Conservation (phyloP, 1,284 basidiomycete genomes). For the Pterula multifida region DNA sequence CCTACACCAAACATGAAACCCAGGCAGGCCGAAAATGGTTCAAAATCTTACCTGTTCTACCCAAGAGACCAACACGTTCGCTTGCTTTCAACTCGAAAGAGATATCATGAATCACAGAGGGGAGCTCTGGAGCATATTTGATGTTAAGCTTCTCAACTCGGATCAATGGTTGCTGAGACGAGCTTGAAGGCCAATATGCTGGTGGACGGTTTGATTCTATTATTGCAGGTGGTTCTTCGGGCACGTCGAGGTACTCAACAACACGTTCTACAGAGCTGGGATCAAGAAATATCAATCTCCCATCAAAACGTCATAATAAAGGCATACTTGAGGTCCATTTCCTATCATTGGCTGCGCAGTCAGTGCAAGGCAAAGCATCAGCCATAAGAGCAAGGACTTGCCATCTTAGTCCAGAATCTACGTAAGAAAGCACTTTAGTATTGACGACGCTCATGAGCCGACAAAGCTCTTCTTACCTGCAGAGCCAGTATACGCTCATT, state of each 20-base stretch:
- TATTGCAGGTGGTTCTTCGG: slow-evolving; percentile 69
- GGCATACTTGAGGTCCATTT: slow-evolving; percentile 1
- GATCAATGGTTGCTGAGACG: slow-evolving; percentile 29
- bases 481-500: slow-evolving; percentile 5
- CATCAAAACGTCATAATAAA: not conserved
- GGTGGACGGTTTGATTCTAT: slow-evolving; percentile 45
- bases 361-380: not conserved
- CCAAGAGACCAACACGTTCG: slow-evolving; percentile 73
- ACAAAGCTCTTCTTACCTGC: slow-evolving; percentile 2
- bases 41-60: slow-evolving; percentile 48
- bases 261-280: slow-evolving; percentile 54
- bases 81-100: slow-evolving; percentile 60
- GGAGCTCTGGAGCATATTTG: slow-evolving; percentile 64
- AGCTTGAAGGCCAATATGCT: slow-evolving; percentile 68
- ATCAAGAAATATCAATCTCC: not conserved
- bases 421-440: not conserved
- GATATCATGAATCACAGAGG: slow-evolving; percentile 55
- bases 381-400: not conserved
- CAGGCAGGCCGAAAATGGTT: slow-evolving; percentile 8
- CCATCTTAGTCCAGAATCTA: slow-evolving; percentile 2
- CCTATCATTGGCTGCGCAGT: not conserved
- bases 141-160: slow-evolving; percentile 54
- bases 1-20: slow-evolving; percentile 1
- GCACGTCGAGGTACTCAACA: slow-evolving; percentile 67
- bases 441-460: not conserved